phyloP scores from a whole-genome alignment of 192 early-diverging fungal genomes.

The Borealophlyctis nickersoniae region DNA sequence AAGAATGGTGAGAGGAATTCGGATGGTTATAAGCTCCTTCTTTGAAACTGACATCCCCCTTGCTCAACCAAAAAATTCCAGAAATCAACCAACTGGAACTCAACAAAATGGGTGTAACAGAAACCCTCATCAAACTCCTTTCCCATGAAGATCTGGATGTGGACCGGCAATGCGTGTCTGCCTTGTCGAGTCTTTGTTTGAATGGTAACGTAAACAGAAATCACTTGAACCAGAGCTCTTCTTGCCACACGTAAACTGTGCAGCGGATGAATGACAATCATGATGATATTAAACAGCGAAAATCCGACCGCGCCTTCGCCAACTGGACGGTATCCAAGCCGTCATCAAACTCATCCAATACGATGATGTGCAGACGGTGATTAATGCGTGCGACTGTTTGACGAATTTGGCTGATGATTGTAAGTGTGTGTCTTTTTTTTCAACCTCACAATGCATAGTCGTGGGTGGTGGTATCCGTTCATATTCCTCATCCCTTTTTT shows the following conservation, averaged over 20 bases:
- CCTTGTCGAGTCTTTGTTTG: conserved; percentile 43
- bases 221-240: neutral
- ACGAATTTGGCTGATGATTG: conserved; percentile 51
- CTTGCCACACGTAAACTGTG: neutral
- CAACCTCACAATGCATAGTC: no score
- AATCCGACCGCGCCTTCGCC: conserved; percentile 34
- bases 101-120: conserved; percentile 40
- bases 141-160: conserved; percentile 45
- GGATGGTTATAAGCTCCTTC: neutral
- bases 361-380: conserved; percentile 40
- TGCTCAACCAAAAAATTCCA: conserved; percentile 8
- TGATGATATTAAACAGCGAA: conserved; percentile 32
- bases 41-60: neutral
- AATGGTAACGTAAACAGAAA: conserved; percentile 39
- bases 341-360: conserved; percentile 36
- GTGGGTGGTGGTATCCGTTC: no score
- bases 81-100: conserved; percentile 51
- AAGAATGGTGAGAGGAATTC: conserved; percentile 39
- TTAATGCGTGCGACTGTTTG: conserved; percentile 51
- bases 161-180: conserved; percentile 35
- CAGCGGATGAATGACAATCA: conserved; percentile 13
- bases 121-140: conserved; percentile 40
- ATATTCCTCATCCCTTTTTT: no score
- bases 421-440: conserved; percentile 20
- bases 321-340: conserved; percentile 27